A percentile compares a stretch with the other conserved stretches of the same genome.
Conservation (phyloP, 2,329 filamentous ascomycete species). For the Hansfordia pulvinata region DNA sequence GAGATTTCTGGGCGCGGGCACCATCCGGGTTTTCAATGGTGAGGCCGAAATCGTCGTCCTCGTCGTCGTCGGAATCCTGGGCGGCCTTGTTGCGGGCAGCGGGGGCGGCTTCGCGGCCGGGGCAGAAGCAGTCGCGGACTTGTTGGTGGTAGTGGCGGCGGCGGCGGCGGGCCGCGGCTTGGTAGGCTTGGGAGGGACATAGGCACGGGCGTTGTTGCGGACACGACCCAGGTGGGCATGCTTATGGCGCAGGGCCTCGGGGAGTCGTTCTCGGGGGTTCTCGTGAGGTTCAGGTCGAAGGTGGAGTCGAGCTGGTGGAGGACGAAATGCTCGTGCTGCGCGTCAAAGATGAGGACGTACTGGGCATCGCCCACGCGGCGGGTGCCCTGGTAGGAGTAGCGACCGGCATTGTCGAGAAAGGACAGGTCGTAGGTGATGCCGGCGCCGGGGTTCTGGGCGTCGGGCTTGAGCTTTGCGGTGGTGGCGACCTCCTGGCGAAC, state of each 20-base stretch:
- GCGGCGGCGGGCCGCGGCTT: conserved; percentile 8
- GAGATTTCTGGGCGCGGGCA: too few relatives aligned
- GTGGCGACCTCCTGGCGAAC: conserved; percentile 11
- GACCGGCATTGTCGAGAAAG: conserved; percentile 38
- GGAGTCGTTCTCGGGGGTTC: conserved; percentile 49
- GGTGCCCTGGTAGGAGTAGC: conserved; percentile 47
- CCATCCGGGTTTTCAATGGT: conserved; percentile 50
- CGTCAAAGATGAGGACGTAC: conserved; percentile 65
- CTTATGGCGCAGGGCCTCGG: conserved; percentile 48
- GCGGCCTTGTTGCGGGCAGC: conserved; percentile 17
- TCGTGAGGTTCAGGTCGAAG: conserved; percentile 76
- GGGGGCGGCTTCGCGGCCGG: conserved; percentile 7
- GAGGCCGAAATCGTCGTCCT: conserved; percentile 40
- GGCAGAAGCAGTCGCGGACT: too few relatives aligned
- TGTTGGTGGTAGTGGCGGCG: too few relatives aligned
- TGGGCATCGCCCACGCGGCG: conserved; percentile 41
- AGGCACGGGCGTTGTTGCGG: conserved; percentile 6
- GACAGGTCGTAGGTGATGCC: conserved; percentile 41
- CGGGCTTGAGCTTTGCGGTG: conserved; percentile 24
- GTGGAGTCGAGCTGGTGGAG: conserved; percentile 71
- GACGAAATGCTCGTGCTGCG: conserved; percentile 60
- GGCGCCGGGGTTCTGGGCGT: conserved; percentile 11
- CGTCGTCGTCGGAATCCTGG: conserved; percentile 23
- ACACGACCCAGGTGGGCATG: conserved; percentile 46
- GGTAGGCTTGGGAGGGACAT: conserved; percentile 12